A percentile compares a stretch with the other conserved stretches of the same genome.
These are phyloP conservation scores for Fusarium falciforme DNA, from an alignment of 2,329 filamentous ascomycete genomes.

Conservation along the genomic window DNA sequence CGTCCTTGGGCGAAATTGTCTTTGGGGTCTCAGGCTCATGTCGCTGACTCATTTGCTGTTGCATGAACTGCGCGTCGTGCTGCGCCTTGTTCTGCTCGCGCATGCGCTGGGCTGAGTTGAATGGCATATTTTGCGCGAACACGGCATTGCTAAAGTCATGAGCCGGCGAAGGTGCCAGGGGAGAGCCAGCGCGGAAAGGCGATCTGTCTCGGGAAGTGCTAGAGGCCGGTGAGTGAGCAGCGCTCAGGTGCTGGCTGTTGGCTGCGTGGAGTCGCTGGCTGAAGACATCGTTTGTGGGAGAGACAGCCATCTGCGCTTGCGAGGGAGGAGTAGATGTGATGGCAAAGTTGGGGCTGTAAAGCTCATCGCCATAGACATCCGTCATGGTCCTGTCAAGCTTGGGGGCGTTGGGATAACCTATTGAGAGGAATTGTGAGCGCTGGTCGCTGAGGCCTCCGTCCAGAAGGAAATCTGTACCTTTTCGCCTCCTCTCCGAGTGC, in stretches of 20 bases:
- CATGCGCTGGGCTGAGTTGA: constrained; percentile 68
- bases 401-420: constrained; percentile 68
- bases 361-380: constrained; percentile 84
- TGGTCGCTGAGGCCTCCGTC: constrained; percentile 16
- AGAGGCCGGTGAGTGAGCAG: constrained; percentile 63
- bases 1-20: constrained; percentile 95
- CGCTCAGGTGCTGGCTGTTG: constrained; percentile 77
- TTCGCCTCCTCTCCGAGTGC: constrained; percentile 61
- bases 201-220: constrained; percentile 74
- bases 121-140: constrained; percentile 40
- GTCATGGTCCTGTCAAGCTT: constrained; percentile 90
- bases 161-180: constrained; percentile 61
- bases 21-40: constrained; percentile 68
- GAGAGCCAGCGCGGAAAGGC: constrained; percentile 81
- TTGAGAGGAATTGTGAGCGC: constrained; percentile 70
- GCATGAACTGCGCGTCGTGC: constrained; percentile 63
- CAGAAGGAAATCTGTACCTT: constrained; percentile 58
- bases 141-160: constrained; percentile 54
- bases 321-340: constrained; percentile 67
- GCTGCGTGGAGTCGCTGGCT: constrained; percentile 82
- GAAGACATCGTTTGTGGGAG: constrained; percentile 70
- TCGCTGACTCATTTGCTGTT: constrained; percentile 54
- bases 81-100: constrained; percentile 71
- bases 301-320: constrained; percentile 59
- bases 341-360: constrained; percentile 79